phyloP scores from a whole-genome alignment of 331 rosid genomes.

The Saraca asoca region DNA sequence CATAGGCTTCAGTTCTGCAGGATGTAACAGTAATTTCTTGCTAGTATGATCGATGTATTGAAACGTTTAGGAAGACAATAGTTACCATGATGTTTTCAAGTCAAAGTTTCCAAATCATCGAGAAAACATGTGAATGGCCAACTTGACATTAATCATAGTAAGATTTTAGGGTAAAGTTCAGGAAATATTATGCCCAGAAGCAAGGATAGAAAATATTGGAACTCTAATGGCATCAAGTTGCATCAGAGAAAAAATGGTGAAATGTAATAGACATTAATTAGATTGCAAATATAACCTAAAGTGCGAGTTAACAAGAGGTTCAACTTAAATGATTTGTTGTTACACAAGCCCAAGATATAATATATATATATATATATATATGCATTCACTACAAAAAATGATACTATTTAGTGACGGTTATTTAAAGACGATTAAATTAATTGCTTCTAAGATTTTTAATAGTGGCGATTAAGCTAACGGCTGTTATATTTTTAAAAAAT shows the following conservation, averaged over 20 bases:
- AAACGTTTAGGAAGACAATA: not conserved
- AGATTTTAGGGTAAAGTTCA: not conserved
- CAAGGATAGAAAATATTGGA: not conserved
- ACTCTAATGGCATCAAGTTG: constrained; percentile 10
- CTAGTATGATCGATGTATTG: constrained; percentile 1
- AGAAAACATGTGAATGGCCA: not conserved
- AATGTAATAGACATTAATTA: not conserved
- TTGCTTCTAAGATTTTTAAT: too few relatives aligned
- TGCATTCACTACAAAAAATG: too few relatives aligned
- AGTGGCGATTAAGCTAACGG: too few relatives aligned
- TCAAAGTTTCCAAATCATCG: not conserved
- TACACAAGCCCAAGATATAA: too few relatives aligned
- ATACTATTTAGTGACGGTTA: too few relatives aligned
- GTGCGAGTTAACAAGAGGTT: constrained; percentile 6
- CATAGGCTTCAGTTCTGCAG: not conserved
- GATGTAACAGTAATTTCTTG: not conserved
- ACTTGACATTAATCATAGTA: not conserved
- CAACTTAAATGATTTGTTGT: not conserved
- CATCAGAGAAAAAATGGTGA: not conserved
- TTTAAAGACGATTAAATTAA: too few relatives aligned
- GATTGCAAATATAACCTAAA: constrained; percentile 4
- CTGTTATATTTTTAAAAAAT: too few relatives aligned
- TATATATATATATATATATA: constrained; percentile 2
- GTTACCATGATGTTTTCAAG: not conserved
- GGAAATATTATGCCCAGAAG: not conserved